Base-by-base conservation (phyloP, 495 filamentous ascomycete genomes). In the Barbatosphaeria neglecta region DNA sequence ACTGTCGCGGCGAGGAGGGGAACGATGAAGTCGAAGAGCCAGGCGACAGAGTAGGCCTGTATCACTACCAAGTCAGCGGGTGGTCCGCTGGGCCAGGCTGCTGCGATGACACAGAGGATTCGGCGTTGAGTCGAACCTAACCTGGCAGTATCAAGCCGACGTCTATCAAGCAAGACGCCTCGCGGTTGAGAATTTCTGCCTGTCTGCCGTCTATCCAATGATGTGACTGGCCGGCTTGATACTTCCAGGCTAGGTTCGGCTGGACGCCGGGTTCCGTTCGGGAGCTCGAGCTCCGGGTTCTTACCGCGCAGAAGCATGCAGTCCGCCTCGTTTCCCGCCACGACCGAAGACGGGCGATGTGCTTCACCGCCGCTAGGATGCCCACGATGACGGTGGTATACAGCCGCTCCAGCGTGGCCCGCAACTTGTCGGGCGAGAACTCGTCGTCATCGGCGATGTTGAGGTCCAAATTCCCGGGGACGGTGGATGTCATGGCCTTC, bases 341-440 rank as follows among this genome's bases (percentile, higher is more conserved):
- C 9, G 86, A 90, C 15, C 88, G 75, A 19, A 95, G 59, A 6
- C 87, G 68, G 1, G 73, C 81, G 51, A 90, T 74, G 55, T 95
- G 88, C 46, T 88, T 86, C 9, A 72, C 76, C 38, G 80, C 72
- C 0, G 70, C 75, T 13, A 84, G 70, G 40, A 87, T 17, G 1
- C 82, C 79, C 24, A 92, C 76, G 3, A 84, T 69, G 1, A 93
- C 78, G 0, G 85, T 87, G 69, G 82, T 90, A 60, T 95, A 95
- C 22, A 93, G 73, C 8, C 88, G 69, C 60, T 95, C 88, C n/a
- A 93, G 51, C 33, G 80, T 87, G 17, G 78, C 78, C 16, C 88
- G 74, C 50, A 95, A 63, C 57, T 93, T 93, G 61, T 93, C 88
- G 0, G 88, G 88, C 0, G 83, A 85, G 61, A 90, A 92, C 50